Evolutionary conservation across 164 flowering plant genomes (phyloP).

Genomic region (Litsea cubeba): DNA sequence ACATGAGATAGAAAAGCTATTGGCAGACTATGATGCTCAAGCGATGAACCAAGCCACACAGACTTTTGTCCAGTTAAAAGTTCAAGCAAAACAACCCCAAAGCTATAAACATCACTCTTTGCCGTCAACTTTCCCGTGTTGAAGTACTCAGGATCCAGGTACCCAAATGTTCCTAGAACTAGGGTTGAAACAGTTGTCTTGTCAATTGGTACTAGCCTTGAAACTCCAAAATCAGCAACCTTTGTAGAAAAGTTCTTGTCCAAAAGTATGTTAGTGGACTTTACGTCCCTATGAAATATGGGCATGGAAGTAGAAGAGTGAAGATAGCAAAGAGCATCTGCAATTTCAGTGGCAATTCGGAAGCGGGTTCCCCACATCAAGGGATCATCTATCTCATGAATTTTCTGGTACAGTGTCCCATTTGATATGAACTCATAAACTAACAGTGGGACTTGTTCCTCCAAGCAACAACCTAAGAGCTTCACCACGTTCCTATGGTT

Average conservation of each 20-base stretch:
- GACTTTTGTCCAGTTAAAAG: conserved; percentile 28
- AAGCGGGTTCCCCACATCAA: conserved; percentile 31
- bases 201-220: conserved; percentile 32
- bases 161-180: conserved; percentile 43
- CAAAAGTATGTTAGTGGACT: conserved; percentile 37
- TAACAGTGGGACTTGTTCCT: conserved; percentile 37
- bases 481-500: conserved; percentile 47
- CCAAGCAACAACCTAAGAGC: conserved; percentile 40
- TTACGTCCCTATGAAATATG: conserved; percentile 42
- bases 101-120: conserved; percentile 44
- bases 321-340: conserved; percentile 37
- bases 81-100: conserved; percentile 37
- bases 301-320: conserved; percentile 40
- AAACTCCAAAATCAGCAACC: conserved; percentile 44
- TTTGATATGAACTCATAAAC: conserved; percentile 44
- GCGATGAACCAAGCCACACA: neutral
- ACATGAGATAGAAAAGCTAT: conserved; percentile 20
- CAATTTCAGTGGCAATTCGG: conserved; percentile 40
- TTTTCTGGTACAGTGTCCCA: conserved; percentile 33
- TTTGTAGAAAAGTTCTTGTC: conserved; percentile 32
- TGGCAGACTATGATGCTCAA: conserved; percentile 14
- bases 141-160: conserved; percentile 41
- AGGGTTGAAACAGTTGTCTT: conserved; percentile 26
- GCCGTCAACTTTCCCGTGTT: conserved; percentile 31
- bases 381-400: conserved; percentile 17